Base-by-base conservation (phyloP, 768 basidiomycete species). In the Calocybe gangraenosa region DNA sequence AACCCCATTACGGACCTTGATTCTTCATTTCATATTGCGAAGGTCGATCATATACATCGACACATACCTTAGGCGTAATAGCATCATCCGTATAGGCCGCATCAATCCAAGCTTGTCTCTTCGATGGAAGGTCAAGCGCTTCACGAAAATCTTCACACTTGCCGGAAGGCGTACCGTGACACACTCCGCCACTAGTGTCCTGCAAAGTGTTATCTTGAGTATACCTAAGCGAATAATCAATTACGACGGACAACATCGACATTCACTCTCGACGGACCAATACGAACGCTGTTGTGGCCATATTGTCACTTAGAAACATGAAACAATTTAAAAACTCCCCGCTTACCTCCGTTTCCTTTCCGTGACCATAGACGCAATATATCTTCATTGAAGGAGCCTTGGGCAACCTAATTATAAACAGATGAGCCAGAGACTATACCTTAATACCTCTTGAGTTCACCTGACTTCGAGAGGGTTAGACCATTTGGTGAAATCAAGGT, bases 351-450 rank as follows among this genome's bases (percentile, higher is more conserved):
- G 93, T 99, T 55, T 93, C 88, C 60, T 97, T 97, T 15, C 95
- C 95, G 53, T 91, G 85, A 0, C 95, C 95, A 66, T 98, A 97
- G 2, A 93, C 79, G 52, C 94, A 97, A 62, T 84, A 88, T 21
- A 95, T 83, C 58, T 85, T 90, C 83, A 96, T 87, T 3, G 84
- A 87, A 1, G 95, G 93, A 0, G 96, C 96, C 37, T 81, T 65
- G 1, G 95, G 95, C 14, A 99, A 69, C 52, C 89, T 90, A 44
- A n/a, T 35, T 38, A 30, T n/a, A 46, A 23, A 18, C 28, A 2
- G 19, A 31, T 40, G 28, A 35, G 34, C 18, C 25, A 28, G 25
- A 28, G 5, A 28, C 25, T 11, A 0, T 28, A 45, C 11, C 15
- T 13, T 0, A 14, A 14, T 7, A 19, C 3, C 18, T 22, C 21